Evolutionary conservation across 2,329 filamentous ascomycete genomes (phyloP), one percentile per base, ranked within the genome.

Genomic region (Penicillium thymicola): DNA sequence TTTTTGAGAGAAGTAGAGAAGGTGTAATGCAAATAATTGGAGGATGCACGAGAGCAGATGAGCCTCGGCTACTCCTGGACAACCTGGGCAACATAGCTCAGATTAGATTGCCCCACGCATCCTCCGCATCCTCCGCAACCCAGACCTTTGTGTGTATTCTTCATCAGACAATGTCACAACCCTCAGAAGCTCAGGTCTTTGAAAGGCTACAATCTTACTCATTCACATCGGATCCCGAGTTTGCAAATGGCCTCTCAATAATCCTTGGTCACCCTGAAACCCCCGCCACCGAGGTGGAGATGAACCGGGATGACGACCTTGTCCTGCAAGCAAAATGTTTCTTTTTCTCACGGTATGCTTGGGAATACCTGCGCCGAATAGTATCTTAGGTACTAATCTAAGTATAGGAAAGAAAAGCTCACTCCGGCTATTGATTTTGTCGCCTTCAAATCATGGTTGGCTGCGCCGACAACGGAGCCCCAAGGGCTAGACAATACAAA

Each of bases 391-490:
- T n/a, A 28, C 34, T 56, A 23, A 56, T 13, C 13, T 10, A 8
- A 18, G n/a, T 7, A 18, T 45, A 76, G 76, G 40, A 78, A 77
- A 65, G 63, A 72, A 51, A 72, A 72, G 2, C 46, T 76, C 16
- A 51, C 61, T 5, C 58, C 68, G 3, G 64, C 79, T 18, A 81
- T 93, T 59, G 83, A 90, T 69, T 89, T 88, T 63, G 75, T 83
- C 51, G 75, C 76, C 49, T 94, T 92, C 76, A 86, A 87, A 68
- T 71, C 77, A 32, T 92, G 89, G 85, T 74, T 86, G 46, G 46
- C 55, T 44, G 54, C 63, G 30, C 55, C 57, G 52, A 57, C 61
- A 56, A 45, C 54, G 38, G 36, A 51, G 41, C 42, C 40, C 27
- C 38, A 34, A 30, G 46, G 45, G 27, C 28, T 52, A 32, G 21